These are phyloP conservation scores for Calophaca sinica DNA, from an alignment of 306 rosid species.

Conservation along the genomic window DNA sequence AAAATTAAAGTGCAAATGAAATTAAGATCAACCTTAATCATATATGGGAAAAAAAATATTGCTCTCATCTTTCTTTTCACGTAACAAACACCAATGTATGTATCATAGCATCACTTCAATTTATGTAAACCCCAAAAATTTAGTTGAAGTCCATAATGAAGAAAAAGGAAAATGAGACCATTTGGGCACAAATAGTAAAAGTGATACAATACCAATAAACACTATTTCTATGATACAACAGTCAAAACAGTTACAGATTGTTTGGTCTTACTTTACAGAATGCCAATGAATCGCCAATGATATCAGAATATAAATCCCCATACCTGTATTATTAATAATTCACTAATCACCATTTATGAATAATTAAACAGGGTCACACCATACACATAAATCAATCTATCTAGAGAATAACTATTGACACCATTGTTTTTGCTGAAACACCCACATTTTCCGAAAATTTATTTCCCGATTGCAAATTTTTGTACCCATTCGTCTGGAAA, in stretches of 20 bases:
- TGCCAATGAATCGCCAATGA: neutral
- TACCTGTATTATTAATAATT: constrained; percentile 13
- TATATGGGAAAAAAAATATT: no score
- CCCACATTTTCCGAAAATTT: no score
- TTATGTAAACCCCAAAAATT: neutral
- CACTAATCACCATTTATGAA: constrained; percentile 2
- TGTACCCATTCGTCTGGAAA: no score
- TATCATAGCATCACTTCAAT: no score
- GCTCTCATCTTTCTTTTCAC: no score
- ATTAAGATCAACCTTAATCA: no score
- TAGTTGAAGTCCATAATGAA: neutral
- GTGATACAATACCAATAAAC: constrained; percentile 25
- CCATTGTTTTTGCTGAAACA: no score
- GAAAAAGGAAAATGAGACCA: neutral
- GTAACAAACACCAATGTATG: no score
- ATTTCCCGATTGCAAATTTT: no score
- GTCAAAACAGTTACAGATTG: constrained; percentile 32
- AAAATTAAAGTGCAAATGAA: no score
- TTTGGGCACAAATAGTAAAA: neutral
- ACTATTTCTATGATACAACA: constrained; percentile 43
- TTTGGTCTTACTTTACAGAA: constrained; percentile 14
- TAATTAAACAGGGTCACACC: neutral
- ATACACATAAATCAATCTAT: neutral
- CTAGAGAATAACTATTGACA: neutral
- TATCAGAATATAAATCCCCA: constrained; percentile 14